Percentiles rank a stretch among this genome's conserved stretches.
These are phyloP conservation scores for Evansstolkia leycettana DNA, from an alignment of 495 filamentous ascomycete genomes.

Conservation along the genomic window DNA sequence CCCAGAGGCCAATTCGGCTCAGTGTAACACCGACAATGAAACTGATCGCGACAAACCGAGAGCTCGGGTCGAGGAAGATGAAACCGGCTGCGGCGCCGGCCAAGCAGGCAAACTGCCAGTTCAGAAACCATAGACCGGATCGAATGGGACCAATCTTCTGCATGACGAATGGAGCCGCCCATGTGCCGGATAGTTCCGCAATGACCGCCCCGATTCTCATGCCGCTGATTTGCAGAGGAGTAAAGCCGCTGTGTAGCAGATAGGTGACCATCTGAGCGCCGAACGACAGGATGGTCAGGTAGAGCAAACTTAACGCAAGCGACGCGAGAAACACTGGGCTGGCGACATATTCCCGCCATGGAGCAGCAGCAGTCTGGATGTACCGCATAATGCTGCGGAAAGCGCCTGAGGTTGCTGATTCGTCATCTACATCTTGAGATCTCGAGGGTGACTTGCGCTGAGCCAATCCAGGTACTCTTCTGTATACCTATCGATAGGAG, in stretches of 20 bases:
- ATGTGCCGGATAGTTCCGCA: conserved; percentile 38
- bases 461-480: conserved; percentile 23
- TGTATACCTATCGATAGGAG: conserved; percentile 22
- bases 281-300: conserved; percentile 48
- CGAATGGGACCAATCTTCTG: conserved; percentile 41
- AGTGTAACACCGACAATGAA: conserved; percentile 40
- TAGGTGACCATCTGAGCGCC: conserved; percentile 49
- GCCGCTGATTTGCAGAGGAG: conserved; percentile 35
- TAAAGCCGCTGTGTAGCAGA: conserved; percentile 42
- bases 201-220: conserved; percentile 40
- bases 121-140: conserved; percentile 50
- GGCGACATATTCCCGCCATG: conserved; percentile 29
- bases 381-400: neutral
- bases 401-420: neutral
- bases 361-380: conserved; percentile 5
- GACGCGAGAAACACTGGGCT: conserved; percentile 40
- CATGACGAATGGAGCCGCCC: conserved; percentile 39
- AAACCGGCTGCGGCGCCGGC: conserved; percentile 26
- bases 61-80: conserved; percentile 21
- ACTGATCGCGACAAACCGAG: conserved; percentile 24
- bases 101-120: conserved; percentile 46
- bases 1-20: conserved; percentile 55
- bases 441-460: neutral
- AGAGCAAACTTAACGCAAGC: conserved; percentile 40
- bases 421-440: conserved; percentile 1